Evolutionary conservation across 1,284 basidiomycete genomes (phyloP).

Genomic region (Rhodotorula glutinis): DNA sequence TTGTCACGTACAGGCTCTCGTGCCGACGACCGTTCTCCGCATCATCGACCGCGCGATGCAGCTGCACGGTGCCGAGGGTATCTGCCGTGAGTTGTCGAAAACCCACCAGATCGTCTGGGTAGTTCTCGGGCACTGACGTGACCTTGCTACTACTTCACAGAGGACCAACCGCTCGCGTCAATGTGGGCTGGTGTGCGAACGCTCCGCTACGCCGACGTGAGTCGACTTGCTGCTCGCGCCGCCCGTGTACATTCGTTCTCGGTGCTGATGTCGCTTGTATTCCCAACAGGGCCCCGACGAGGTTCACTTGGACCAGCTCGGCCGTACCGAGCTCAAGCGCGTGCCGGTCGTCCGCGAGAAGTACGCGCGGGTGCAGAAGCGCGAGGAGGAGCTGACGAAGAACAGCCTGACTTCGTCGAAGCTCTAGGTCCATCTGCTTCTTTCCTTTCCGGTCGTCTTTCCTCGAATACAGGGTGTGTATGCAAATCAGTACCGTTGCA

Average conservation of each 20-base stretch:
- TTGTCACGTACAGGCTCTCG: conserved; percentile 64
- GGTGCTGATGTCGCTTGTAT: too few species aligned
- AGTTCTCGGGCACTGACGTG: neutral
- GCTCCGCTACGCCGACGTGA: conserved; percentile 77
- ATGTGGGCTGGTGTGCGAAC: conserved; percentile 80
- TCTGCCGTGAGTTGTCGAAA: conserved; percentile 56
- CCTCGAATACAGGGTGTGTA: neutral
- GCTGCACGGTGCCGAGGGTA: conserved; percentile 87
- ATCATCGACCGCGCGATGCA: conserved; percentile 95
- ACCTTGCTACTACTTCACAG: conserved; percentile 2
- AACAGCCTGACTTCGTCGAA: neutral
- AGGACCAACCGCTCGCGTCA: conserved; percentile 78
- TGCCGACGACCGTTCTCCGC: conserved; percentile 78
- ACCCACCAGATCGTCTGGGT: too few species aligned
- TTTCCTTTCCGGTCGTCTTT: neutral
- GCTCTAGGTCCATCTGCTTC: neutral
- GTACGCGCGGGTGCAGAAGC: conserved; percentile 11
- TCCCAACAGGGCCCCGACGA: conserved; percentile 27
- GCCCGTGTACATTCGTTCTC: too few species aligned
- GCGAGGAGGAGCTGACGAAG: conserved; percentile 17
- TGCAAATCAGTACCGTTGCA: neutral
- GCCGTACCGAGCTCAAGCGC: conserved; percentile 29
- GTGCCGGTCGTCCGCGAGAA: conserved; percentile 11
- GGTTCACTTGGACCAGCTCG: conserved; percentile 32
- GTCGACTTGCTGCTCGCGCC: neutral